Evolutionary conservation across 345 rosid genomes (phyloP), one percentile per base, ranked within the genome.

Genomic region (Acer yangbiense): DNA sequence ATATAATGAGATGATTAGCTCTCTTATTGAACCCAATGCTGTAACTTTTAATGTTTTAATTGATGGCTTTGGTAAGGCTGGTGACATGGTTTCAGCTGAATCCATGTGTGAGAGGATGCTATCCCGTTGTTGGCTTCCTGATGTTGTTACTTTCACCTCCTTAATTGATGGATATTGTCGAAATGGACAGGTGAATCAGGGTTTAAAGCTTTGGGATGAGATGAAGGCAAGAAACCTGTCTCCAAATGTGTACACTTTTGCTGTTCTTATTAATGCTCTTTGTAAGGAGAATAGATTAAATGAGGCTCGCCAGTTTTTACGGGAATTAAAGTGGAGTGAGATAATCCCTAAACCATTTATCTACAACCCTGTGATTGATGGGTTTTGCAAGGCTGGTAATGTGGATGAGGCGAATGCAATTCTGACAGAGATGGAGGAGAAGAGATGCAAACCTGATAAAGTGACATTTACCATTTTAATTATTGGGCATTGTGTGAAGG

Each of bases 301-400:
- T n/a, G 90, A 91, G 82, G 99, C 98, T 77, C 87, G 93, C 46
- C 89, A 81, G 16, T 82, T 92, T 85, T 82, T 93, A 83, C 78
- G 77, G 75, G 90, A 86, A 76, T 76, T 95, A 85, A 89, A 84
- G 69, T 43, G 74, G 80, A 86, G 74, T 48, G 82, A 84, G 71
- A 54, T 89, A 23, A 65, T 85, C 64, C 84, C 92, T 0, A 88
- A 89, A 75, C 87, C 99, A 10, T 95, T 95, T 85, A 77, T 93
- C 46, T 95, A 86, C 86, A 95, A 95, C 83, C 98, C 98, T 72
- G 92, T 93, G 76, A 90, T 95, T 82, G 99, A 95, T 80, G 97
- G 95, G 71, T 87, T 88, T 79, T 95, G 96, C 87, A 95, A 95
- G 83, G 91, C 93, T 50, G 99, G 99, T 21, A 95, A 93, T 79